A percentile compares a stretch with the other conserved stretches of the same genome.
Conservation (phyloP, 2,329 filamentous ascomycete genomes). For the Xenoacremonium recifei region DNA sequence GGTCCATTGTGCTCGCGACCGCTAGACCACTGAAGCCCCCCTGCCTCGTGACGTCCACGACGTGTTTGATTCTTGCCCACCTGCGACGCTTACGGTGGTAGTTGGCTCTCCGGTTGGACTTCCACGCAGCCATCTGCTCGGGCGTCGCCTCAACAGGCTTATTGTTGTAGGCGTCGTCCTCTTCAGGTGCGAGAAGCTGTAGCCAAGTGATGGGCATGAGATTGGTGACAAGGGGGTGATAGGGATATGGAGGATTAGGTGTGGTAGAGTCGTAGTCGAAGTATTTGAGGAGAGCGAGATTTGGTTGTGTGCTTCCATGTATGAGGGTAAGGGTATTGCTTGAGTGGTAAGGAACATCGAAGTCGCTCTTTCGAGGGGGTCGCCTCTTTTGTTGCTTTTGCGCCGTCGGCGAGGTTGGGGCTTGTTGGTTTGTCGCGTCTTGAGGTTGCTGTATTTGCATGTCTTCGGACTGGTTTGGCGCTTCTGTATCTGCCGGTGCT, state of each 20-base stretch:
- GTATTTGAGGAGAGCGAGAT: slow-evolving; percentile 83
- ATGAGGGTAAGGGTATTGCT: slow-evolving; percentile 79
- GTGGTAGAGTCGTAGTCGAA: slow-evolving; percentile 78
- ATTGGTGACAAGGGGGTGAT: slow-evolving; percentile 79
- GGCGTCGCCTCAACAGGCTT: slow-evolving; percentile 60
- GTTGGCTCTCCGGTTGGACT: slow-evolving; percentile 76
- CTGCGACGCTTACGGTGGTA: slow-evolving; percentile 88
- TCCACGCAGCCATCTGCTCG: slow-evolving; percentile 66
- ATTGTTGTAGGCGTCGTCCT: slow-evolving; percentile 70
- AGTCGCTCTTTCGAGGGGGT: slow-evolving; percentile 42
- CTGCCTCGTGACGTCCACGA: slow-evolving; percentile 71
- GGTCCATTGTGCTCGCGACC: slow-evolving; percentile 80
- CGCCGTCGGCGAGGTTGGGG: slow-evolving; percentile 7
- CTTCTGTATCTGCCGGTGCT: background rate
- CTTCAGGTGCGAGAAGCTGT: slow-evolving; percentile 75
- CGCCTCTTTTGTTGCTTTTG: slow-evolving; percentile 23
- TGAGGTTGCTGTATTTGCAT: slow-evolving; percentile 7
- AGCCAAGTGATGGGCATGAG: slow-evolving; percentile 88
- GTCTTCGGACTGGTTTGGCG: slow-evolving; percentile 6
- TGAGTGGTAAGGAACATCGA: slow-evolving; percentile 63
- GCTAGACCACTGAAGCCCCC: slow-evolving; percentile 83
- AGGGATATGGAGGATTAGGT: slow-evolving; percentile 53
- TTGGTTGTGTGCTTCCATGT: slow-evolving; percentile 81
- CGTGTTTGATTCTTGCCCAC: slow-evolving; percentile 69
- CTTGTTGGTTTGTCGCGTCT: slow-evolving; percentile 6